Evolutionary conservation across 352 stramenopile genomes (phyloP).

Genomic region (Globisporangium spiculum): DNA sequence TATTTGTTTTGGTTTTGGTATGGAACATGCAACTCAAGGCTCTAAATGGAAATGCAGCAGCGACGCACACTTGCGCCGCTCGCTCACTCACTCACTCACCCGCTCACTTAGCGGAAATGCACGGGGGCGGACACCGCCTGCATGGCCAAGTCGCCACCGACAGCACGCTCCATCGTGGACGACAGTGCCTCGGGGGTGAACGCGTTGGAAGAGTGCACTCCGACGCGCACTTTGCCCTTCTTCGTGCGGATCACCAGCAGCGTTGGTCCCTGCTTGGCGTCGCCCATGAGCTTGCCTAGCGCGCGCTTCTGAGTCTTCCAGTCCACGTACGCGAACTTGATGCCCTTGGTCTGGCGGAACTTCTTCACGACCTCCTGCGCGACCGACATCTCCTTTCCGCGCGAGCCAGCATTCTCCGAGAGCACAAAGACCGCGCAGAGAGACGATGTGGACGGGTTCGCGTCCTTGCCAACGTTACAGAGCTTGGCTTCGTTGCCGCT

Average conservation of each 20-base stretch:
- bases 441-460: constrained; percentile 44
- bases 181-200: constrained; percentile 57
- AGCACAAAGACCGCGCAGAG: constrained; percentile 75
- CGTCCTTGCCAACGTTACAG: constrained; percentile 71
- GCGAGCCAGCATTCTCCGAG: constrained; percentile 39
- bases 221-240: constrained; percentile 58
- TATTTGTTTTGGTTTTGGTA: neutral
- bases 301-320: constrained; percentile 58
- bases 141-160: constrained; percentile 62
- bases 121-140: constrained; percentile 28
- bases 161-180: constrained; percentile 66
- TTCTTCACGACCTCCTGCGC: constrained; percentile 55
- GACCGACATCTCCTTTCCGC: constrained; percentile 45
- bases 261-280: constrained; percentile 27
- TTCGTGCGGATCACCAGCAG: constrained; percentile 70
- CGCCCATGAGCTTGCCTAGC: constrained; percentile 48
- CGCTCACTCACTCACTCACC: neutral
- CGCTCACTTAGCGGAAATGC: constrained; percentile 32
- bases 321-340: constrained; percentile 73
- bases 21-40: neutral
- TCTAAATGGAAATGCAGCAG: constrained; percentile 5
- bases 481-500: constrained; percentile 68
- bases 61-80: neutral
- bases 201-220: constrained; percentile 28
- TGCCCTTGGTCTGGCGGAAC: constrained; percentile 60